Base-by-base conservation (phyloP, 2,329 filamentous ascomycete genomes). In the Fusarium sp. region DNA sequence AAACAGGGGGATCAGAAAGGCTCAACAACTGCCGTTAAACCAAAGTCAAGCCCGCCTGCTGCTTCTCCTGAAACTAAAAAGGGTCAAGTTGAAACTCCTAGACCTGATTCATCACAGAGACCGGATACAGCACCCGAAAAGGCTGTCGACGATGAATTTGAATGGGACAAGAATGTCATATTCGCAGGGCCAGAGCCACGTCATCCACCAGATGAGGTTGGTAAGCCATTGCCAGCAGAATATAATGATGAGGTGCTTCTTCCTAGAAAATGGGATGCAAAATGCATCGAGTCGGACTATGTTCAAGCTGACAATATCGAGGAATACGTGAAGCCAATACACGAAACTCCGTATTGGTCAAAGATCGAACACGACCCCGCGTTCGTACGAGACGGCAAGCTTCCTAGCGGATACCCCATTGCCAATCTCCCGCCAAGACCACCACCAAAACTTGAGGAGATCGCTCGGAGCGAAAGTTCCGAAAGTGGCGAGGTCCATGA, bases 211-310 rank as follows among this genome's bases (percentile, higher is more conserved):
- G 85, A 87, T 42, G 82, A 84, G n/a, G 83, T 87, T 60, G 85
- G 83, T 18, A 86, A 83, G 65, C 85, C 86, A 25, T 78, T 88
- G 3, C 81, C 84, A 8, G 71, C 76, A 21, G 78, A 80, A 23
- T 87, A 85, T 66, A 83, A 80, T 43, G 85, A 86, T 25, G 82
- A 84, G 21, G 82, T 86, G 12, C 83, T 87, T 37, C 83, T 86
- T 43, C 84, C 86, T 32, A 83, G 83, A 23, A 81, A 84, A 9
- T 85, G 83, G 75, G 81, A 85, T 70, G 82, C 84, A 18, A 81
- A 80, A 25, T 82, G 81, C 61, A 82, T 87, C 52, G 82, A 83
- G 47, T 87, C 86, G 5, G 80, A 82, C 30, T 87, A 83, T 72
- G 83, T 85, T 60, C 82, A 80, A 28, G 81, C 82, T 38, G 81